Evolutionary conservation across 2,329 filamentous ascomycete species (phyloP).

Genomic region (Fusarium nanum): DNA sequence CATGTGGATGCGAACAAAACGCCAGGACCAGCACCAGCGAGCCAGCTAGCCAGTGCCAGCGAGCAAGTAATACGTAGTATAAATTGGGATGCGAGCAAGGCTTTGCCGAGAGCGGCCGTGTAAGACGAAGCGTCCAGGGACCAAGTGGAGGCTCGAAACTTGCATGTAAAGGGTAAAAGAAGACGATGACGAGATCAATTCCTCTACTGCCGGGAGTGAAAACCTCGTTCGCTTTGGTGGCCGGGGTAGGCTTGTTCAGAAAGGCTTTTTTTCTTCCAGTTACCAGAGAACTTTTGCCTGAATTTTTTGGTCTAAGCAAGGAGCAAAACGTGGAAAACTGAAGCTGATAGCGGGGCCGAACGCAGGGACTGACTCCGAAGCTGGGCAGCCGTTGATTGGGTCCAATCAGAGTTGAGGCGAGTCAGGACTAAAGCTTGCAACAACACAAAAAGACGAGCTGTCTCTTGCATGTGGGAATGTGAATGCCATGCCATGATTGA

Average conservation of each 20-base stretch:
- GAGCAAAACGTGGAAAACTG: slow-evolving; percentile 36
- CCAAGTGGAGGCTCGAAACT: slow-evolving; percentile 36
- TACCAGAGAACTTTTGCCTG: slow-evolving; percentile 35
- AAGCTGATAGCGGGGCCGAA: slow-evolving; percentile 45
- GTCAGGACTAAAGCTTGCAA: slow-evolving; percentile 44
- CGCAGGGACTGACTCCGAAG: slow-evolving; percentile 42
- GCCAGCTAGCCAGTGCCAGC: slow-evolving; percentile 19
- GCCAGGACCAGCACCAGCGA: slow-evolving; percentile 31
- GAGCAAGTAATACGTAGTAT: slow-evolving; percentile 21
- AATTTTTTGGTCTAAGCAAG: slow-evolving; percentile 23
- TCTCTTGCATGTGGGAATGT: slow-evolving; percentile 46
- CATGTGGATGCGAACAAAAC: slow-evolving; percentile 42
- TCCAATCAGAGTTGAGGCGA: slow-evolving; percentile 45
- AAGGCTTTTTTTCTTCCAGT: slow-evolving; percentile 24
- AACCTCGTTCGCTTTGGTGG: slow-evolving; percentile 39
- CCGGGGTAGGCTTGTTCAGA: slow-evolving; percentile 45
- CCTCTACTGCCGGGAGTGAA: slow-evolving; percentile 40
- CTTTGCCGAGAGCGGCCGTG: slow-evolving; percentile 49
- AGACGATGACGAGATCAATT: slow-evolving; percentile 48
- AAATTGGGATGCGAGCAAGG: slow-evolving; percentile 33
- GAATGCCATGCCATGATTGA: slow-evolving; percentile 32
- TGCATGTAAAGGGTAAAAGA: slow-evolving; percentile 33
- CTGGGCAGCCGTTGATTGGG: slow-evolving; percentile 34
- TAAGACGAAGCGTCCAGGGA: slow-evolving; percentile 35
- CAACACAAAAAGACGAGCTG: slow-evolving; percentile 29